phyloP scores from a whole-genome alignment of 768 basidiomycete species.

The Russula vinacea region DNA sequence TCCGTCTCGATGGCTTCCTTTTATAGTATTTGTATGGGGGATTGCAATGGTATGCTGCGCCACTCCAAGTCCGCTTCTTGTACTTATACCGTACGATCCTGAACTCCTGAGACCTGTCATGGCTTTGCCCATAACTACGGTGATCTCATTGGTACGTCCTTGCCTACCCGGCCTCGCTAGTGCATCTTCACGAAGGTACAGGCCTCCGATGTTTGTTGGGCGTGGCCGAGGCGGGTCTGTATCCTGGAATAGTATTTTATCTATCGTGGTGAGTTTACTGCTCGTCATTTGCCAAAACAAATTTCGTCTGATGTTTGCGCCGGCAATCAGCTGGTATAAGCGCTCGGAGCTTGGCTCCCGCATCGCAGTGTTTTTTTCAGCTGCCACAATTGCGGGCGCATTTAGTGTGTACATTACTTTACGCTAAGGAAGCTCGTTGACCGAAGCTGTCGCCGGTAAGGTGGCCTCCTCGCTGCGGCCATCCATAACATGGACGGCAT shows the following conservation, averaged over 20 bases:
- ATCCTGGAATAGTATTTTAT: not conserved
- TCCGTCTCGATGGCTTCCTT: conserved; percentile 4
- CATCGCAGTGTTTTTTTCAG: not conserved
- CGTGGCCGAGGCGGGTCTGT: conserved; percentile 1
- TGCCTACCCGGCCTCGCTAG: not conserved
- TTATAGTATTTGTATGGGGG: conserved; percentile 1
- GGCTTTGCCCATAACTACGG: not conserved
- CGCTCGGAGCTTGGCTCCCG: conserved; percentile 1
- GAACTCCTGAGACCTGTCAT: not conserved
- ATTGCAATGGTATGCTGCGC: not conserved
- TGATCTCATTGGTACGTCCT: not conserved
- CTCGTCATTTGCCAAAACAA: not conserved
- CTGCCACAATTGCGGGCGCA: conserved; percentile 2
- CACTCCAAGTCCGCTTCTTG: not conserved
- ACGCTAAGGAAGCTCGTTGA: not conserved
- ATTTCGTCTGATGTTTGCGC: not conserved
- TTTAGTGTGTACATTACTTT: conserved; percentile 2
- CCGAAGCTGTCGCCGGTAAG: not conserved
- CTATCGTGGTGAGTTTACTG: not conserved
- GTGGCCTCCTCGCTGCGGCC: conserved; percentile 1
- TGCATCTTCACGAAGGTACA: not conserved
- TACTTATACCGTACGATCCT: too few species aligned
- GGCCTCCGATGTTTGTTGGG: conserved; percentile 2
- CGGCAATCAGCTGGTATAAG: not conserved
- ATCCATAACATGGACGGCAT: conserved; percentile 9